Conservation (phyloP, 2,329 filamentous ascomycete genomes). For the Pseudogymnoascus sp. region DNA sequence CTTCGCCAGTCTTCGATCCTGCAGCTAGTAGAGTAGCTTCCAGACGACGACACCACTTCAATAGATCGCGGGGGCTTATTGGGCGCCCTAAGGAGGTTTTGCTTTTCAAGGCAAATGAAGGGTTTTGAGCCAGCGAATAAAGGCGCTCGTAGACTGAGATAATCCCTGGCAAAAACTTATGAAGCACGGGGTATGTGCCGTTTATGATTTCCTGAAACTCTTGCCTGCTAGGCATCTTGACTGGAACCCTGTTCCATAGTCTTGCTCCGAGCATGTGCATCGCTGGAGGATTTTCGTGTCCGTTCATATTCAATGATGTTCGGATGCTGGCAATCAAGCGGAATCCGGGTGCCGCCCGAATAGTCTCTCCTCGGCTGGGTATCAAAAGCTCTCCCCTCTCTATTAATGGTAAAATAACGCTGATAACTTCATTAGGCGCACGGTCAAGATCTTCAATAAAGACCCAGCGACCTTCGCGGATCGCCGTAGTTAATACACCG, state of each 20-base stretch:
- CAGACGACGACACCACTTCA: slow-evolving; percentile 85
- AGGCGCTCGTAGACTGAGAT: slow-evolving; percentile 52
- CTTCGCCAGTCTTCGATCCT: slow-evolving; percentile 57
- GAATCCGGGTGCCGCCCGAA: slow-evolving; percentile 77
- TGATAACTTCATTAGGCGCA: slow-evolving; percentile 90
- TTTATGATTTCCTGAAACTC: slow-evolving; percentile 72
- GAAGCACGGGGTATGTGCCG: slow-evolving; percentile 61
- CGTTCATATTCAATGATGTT: slow-evolving; percentile 62
- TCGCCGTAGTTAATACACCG: slow-evolving; percentile 87
- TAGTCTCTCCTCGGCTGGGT: slow-evolving; percentile 76
- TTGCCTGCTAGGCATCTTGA: slow-evolving; percentile 54
- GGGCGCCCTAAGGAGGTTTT: slow-evolving; percentile 43
- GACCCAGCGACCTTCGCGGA: slow-evolving; percentile 91
- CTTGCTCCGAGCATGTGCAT: slow-evolving; percentile 69
- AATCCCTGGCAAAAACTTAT: slow-evolving; percentile 52
- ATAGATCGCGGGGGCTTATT: slow-evolving; percentile 66
- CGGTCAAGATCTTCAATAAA: slow-evolving; percentile 94
- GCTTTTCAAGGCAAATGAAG: slow-evolving; percentile 38
- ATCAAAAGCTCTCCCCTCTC: slow-evolving; percentile 88
- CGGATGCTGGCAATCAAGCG: slow-evolving; percentile 87
- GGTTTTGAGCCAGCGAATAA: slow-evolving; percentile 35
- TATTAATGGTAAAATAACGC: slow-evolving; percentile 83
- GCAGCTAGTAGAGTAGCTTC: slow-evolving; percentile 54
- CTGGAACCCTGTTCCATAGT: slow-evolving; percentile 73
- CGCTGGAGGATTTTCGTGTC: slow-evolving; percentile 57